Conservation (phyloP, 2,329 filamentous ascomycete genomes). For the Penicillium sclerotigenum region DNA sequence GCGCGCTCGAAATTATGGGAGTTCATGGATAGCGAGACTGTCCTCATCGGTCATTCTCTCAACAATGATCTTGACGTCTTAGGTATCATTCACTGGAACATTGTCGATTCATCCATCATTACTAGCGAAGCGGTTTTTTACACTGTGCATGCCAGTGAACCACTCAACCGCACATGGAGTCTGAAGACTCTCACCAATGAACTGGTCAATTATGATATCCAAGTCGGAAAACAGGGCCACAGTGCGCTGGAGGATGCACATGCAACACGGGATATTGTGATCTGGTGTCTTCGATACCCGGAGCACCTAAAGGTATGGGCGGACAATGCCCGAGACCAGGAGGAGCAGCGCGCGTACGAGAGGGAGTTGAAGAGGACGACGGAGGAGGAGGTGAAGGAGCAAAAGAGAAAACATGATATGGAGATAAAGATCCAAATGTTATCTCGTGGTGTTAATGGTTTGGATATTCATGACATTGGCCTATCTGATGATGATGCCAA, state of each 20-base stretch:
- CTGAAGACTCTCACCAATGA: constrained; percentile 38
- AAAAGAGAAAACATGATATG: constrained; percentile 3
- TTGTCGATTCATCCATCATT: constrained; percentile 48
- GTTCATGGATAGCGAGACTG: constrained; percentile 44
- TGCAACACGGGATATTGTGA: constrained; percentile 49
- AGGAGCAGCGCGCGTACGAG: neutral
- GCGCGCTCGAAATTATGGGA: constrained; percentile 46
- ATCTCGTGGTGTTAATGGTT: neutral
- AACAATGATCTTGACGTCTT: constrained; percentile 47
- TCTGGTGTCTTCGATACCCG: constrained; percentile 47
- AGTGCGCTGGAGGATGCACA: constrained; percentile 51
- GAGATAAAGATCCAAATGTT: constrained; percentile 1
- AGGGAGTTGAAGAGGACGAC: constrained; percentile 1
- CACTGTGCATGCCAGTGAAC: neutral
- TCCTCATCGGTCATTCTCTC: constrained; percentile 51
- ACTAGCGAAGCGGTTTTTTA: constrained; percentile 33
- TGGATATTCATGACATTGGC: neutral
- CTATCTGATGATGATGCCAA: neutral
- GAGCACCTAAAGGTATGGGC: constrained; percentile 39
- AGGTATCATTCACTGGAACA: constrained; percentile 41
- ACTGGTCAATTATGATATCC: constrained; percentile 39
- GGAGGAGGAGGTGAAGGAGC: neutral
- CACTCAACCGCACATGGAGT: constrained; percentile 27
- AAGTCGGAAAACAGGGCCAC: constrained; percentile 39
- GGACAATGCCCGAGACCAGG: neutral